Conservation (phyloP, 306 rosid genomes). For the Malus sieversii region DNA sequence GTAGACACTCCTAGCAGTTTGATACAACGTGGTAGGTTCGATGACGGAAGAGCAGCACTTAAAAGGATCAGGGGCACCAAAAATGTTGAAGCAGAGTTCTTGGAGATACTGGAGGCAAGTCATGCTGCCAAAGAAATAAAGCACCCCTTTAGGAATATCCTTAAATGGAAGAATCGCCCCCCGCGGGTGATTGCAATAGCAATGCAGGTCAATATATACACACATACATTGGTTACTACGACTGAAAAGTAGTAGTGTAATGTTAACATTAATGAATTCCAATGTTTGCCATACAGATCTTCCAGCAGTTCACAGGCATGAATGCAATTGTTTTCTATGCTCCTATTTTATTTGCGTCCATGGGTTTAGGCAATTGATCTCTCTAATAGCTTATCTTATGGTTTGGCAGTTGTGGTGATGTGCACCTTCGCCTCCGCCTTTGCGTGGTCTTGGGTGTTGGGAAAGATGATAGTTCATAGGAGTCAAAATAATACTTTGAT, state of each 20-base stretch:
- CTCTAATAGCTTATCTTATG: slow-evolving; percentile 20
- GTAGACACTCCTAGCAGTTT: slow-evolving; percentile 86
- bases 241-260: too few relatives aligned
- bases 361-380: slow-evolving; percentile 57
- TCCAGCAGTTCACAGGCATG: slow-evolving; percentile 87
- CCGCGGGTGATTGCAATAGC: slow-evolving; percentile 63
- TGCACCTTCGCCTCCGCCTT: slow-evolving; percentile 59
- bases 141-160: slow-evolving; percentile 66
- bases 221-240: neutral
- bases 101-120: slow-evolving; percentile 61
- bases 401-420: slow-evolving; percentile 44
- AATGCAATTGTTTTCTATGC: slow-evolving; percentile 88
- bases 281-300: slow-evolving; percentile 35
- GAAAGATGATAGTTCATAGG: too few relatives aligned
- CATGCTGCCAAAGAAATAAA: slow-evolving; percentile 46
- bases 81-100: slow-evolving; percentile 63
- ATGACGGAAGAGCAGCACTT: slow-evolving; percentile 60
- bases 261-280: neutral
- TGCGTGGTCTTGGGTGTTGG: slow-evolving; percentile 57
- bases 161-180: slow-evolving; percentile 54
- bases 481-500: too few relatives aligned
- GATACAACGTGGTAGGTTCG: slow-evolving; percentile 63
- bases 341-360: slow-evolving; percentile 53
- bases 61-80: slow-evolving; percentile 63
- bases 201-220: slow-evolving; percentile 35